Evolutionary conservation across 768 basidiomycete species (phyloP), one percentile per base, ranked within the genome.

Genomic region (Cystofilobasidium capitatum): DNA sequence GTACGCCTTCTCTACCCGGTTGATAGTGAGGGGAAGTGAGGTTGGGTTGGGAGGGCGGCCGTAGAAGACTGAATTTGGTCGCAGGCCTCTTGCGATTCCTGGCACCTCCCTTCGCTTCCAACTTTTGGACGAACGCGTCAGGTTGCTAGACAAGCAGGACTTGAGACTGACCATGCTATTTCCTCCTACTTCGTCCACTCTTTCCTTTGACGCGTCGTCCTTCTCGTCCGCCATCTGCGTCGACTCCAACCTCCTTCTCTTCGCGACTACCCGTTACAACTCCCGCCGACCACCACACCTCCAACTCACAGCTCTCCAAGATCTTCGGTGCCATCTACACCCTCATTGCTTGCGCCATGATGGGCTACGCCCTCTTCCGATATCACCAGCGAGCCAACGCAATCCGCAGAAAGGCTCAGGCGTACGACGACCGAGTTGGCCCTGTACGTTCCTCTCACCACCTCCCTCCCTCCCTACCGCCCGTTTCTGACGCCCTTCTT

Each of bases 331-430:
- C 68, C 4, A 63, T 63, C 37, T 69, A 69, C 63, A 69, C 68
- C 8, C 45, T 69, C 35, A 69, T 69, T 22, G 68, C 62, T 59
- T 89, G 98, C 85, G 89, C 85, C 26, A 91, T 98, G 69, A 98
- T 99, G 96, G 76, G 89, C 13, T 99, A 99, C 77, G 94, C 96
- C 2, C 79, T 99, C 17, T 87, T 88, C 72, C 91, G 91, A 47
- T 99, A 92, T 76, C 94, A 98, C 76, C 94, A 92, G 90, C 85
- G 96, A 70, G 96, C 94, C 9, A 84, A 85, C 33, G 88, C 91
- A 31, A 99, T 99, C 74, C 85, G 93, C 59, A 81, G 84, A 40
- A 89, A 94, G 57, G 91, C 92, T 13, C 83, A 89, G 66, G 93
- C 94, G 9, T 98, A 98, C 76, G 96, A 99, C 73, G 96, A 99